phyloP scores from a whole-genome alignment of 805 yeast species.

The Hyphopichia homilentoma region DNA sequence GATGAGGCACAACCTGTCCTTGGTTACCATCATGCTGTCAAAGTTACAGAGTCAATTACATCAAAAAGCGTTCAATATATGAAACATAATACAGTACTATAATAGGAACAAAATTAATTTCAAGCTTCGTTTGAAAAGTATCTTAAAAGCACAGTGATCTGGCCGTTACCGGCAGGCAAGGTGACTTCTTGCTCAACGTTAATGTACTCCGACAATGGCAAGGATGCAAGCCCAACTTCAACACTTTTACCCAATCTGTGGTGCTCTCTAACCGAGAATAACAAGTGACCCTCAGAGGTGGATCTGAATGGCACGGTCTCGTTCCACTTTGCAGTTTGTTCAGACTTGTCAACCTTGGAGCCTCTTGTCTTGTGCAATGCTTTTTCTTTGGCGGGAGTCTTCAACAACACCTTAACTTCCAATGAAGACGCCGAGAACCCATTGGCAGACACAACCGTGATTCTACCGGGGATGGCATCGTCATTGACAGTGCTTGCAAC shows the following conservation, averaged over 20 bases:
- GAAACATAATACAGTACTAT: background rate
- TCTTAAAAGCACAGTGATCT: conserved; percentile 37
- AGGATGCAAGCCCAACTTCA: conserved; percentile 57
- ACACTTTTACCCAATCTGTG: conserved; percentile 71
- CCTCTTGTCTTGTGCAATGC: conserved; percentile 64
- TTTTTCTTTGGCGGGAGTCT: conserved; percentile 45
- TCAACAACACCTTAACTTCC: conserved; percentile 54
- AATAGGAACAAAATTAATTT: too few relatives aligned
- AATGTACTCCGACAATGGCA: conserved; percentile 48
- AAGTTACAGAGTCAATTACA: too few relatives aligned
- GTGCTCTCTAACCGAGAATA: conserved; percentile 59
- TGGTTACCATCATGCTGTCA: too few relatives aligned
- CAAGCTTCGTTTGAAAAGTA: conserved; percentile 15
- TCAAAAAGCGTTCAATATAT: too few relatives aligned
- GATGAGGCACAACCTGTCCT: too few relatives aligned
- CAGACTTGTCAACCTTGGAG: conserved; percentile 41
- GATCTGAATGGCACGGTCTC: conserved; percentile 70
- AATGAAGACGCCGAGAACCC: conserved; percentile 35
- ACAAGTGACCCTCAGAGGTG: conserved; percentile 53
- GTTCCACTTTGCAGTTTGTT: conserved; percentile 49
- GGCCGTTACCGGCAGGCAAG: conserved; percentile 35
- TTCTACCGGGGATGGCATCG: conserved; percentile 48
- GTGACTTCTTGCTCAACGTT: conserved; percentile 42
- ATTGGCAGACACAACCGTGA: conserved; percentile 47
- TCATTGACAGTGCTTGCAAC: conserved; percentile 33